These are phyloP conservation scores for Populus euphratica DNA, from an alignment of 345 rosid genomes.

Conservation along the genomic window DNA sequence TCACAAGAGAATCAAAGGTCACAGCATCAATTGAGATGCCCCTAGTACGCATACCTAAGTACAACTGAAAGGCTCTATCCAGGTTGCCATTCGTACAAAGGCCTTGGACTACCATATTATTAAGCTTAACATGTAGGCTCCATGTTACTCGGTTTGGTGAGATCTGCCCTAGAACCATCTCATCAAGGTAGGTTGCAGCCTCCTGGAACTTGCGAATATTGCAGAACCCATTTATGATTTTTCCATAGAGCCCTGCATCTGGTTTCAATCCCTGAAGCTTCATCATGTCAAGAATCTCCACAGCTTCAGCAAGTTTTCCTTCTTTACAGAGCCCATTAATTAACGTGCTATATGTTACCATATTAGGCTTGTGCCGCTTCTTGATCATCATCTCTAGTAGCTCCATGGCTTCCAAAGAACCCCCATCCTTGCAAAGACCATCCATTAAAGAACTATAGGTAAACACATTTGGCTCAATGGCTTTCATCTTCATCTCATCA, in stretches of 20 bases:
- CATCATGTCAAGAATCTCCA: conserved; percentile 75
- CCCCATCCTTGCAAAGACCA: conserved; percentile 70
- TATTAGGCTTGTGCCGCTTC: conserved; percentile 54
- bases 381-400: conserved; percentile 64
- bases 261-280: conserved; percentile 89
- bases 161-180: conserved; percentile 63
- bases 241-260: conserved; percentile 77
- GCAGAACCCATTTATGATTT: conserved; percentile 61
- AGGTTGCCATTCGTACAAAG: conserved; percentile 41
- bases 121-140: conserved; percentile 63
- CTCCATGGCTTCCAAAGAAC: conserved; percentile 56
- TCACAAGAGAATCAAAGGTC: conserved; percentile 43
- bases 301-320: conserved; percentile 60
- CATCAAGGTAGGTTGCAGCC: conserved; percentile 86
- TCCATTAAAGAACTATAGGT: conserved; percentile 83
- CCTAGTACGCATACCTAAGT: conserved; percentile 58
- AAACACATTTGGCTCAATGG: conserved; percentile 77
- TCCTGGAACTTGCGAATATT: conserved; percentile 49
- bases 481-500: conserved; percentile 66
- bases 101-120: conserved; percentile 59
- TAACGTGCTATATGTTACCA: conserved; percentile 60
- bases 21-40: conserved; percentile 56
- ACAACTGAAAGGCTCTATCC: conserved; percentile 54
- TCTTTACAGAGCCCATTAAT: conserved; percentile 76
- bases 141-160: conserved; percentile 69